A percentile compares a stretch with the other conserved stretches of the same genome.
Evolutionary conservation across 371 early-diverging fungal genomes (phyloP).

Genomic region (Rhizopus arrhizus): DNA sequence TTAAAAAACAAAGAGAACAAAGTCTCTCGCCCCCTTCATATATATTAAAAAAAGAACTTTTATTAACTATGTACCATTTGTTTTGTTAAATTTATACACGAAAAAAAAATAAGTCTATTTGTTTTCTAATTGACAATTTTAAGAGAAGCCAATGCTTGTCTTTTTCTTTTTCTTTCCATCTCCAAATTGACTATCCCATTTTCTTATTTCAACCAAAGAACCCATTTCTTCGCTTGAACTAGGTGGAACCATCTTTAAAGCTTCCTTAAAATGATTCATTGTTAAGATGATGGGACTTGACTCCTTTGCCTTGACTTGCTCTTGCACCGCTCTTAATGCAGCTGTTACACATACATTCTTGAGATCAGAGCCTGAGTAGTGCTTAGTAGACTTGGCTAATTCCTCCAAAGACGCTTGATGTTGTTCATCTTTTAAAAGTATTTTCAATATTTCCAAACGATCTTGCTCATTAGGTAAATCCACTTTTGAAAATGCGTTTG

Average conservation of each 20-base stretch:
- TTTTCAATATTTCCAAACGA: slow-evolving; percentile 77
- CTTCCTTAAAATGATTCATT: slow-evolving; percentile 75
- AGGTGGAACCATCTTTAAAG: slow-evolving; percentile 81
- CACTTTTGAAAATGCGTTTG: slow-evolving; percentile 42
- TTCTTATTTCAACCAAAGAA: slow-evolving; percentile 78
- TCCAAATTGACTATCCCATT: slow-evolving; percentile 89
- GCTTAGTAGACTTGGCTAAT: slow-evolving; percentile 71
- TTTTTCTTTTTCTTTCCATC: slow-evolving; percentile 64
- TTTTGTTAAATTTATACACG: too few species aligned
- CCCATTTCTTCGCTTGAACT: slow-evolving; percentile 88
- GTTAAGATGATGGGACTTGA: slow-evolving; percentile 24
- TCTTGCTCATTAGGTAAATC: slow-evolving; percentile 89
- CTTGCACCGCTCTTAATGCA: slow-evolving; percentile 74
- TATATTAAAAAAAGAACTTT: too few species aligned
- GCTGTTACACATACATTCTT: slow-evolving; percentile 98
- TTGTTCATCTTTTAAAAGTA: slow-evolving; percentile 79
- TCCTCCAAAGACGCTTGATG: slow-evolving; percentile 59
- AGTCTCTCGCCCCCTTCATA: too few species aligned
- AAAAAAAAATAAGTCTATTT: too few species aligned
- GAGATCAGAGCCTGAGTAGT: slow-evolving; percentile 97
- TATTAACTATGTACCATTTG: too few species aligned
- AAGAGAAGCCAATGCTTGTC: slow-evolving; percentile 39
- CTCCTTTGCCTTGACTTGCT: slow-evolving; percentile 30
- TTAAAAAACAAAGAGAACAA: too few species aligned
- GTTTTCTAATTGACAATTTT: neutral